These are phyloP conservation scores for Pseudozyma sp. DNA, from an alignment of 1,284 basidiomycete genomes.

Conservation along the genomic window DNA sequence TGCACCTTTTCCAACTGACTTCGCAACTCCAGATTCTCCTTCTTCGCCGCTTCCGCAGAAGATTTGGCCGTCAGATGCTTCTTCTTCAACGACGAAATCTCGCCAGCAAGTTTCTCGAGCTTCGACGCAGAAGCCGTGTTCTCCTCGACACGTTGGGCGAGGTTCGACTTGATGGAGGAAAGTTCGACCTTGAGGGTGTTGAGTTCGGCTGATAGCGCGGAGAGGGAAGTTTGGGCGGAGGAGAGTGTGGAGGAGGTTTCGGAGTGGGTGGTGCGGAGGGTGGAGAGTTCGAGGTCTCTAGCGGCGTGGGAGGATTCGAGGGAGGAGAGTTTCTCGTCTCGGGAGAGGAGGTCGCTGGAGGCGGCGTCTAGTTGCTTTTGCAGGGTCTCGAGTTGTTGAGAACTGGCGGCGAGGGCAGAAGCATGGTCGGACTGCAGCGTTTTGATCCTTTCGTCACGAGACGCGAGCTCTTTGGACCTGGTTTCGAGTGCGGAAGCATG, in stretches of 20 bases:
- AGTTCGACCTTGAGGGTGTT: constrained; percentile 14
- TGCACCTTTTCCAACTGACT: constrained; percentile 11
- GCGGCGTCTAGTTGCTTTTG: too few species aligned
- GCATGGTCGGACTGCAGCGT: too few species aligned
- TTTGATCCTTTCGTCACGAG: too few species aligned
- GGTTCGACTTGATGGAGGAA: constrained; percentile 1
- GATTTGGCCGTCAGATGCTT: constrained; percentile 52
- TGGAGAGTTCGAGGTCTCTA: not conserved
- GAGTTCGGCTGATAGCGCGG: constrained; percentile 13
- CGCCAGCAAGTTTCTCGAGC: constrained; percentile 30
- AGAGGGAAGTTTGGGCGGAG: constrained; percentile 12
- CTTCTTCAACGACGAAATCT: constrained; percentile 36
- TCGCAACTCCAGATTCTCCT: constrained; percentile 42
- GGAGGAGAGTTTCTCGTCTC: too few species aligned
- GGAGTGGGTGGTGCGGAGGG: constrained; percentile 12
- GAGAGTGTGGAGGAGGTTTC: constrained; percentile 10
- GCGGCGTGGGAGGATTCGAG: too few species aligned
- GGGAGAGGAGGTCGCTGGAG: too few species aligned
- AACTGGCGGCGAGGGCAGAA: too few species aligned
- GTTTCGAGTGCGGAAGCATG: constrained; percentile 18
- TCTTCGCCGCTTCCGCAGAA: constrained; percentile 39
- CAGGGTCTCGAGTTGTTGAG: too few species aligned
- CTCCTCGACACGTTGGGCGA: constrained; percentile 13
- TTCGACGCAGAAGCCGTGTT: constrained; percentile 4
- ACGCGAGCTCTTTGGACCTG: constrained; percentile 14